Base-by-base conservation (phyloP, 2,329 filamentous ascomycete genomes). In the Stromatinia cepivora region DNA sequence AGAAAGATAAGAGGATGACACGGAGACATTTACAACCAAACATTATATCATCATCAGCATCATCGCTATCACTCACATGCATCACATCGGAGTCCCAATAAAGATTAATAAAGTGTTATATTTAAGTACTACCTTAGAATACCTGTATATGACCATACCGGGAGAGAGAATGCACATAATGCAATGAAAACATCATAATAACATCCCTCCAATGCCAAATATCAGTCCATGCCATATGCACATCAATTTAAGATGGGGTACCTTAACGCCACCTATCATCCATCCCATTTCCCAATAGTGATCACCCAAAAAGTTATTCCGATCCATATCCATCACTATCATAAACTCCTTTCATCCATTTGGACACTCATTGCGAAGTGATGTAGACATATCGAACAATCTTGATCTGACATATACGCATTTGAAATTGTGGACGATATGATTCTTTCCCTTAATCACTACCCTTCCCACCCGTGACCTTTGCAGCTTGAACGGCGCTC, bases 401-500 rank as follows among this genome's bases (percentile, higher is more conserved):
- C 36, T 25, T 20, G 20, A n/a, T 57, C 22, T 57, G 22, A 57
- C 39, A 36, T 15, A 11, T 13, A 57, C 56, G 56, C 56, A 22
- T 42, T 25, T 17, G 13, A n/a, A 58, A 58, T 25, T 15, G 13
- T 42, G 22, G 52, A 31, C 22, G 28, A 57, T 15, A 7, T n/a
- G n/a, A 6, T 66, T 39, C 31, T 36, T 31, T 45, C 25, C 42
- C 48, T 72, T 73, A 78, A 69, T 77, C 73, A 34, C 70, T 67
- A n/a, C 70, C 74, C 72, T 77, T 79, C 34, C 77, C 77, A 34
- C 87, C 85, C 6, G 87, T 90, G 58, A 90, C 93, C 83, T 98
- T 98, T 59, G 93, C 93, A 1, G 94, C 94, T 81, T 97, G 93
- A 22, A 99, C 91, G 34, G 95, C 94, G 77, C 93, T 94, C 90